Base-by-base conservation (phyloP, 345 rosid genomes). In the Leavenworthia alabamica region DNA sequence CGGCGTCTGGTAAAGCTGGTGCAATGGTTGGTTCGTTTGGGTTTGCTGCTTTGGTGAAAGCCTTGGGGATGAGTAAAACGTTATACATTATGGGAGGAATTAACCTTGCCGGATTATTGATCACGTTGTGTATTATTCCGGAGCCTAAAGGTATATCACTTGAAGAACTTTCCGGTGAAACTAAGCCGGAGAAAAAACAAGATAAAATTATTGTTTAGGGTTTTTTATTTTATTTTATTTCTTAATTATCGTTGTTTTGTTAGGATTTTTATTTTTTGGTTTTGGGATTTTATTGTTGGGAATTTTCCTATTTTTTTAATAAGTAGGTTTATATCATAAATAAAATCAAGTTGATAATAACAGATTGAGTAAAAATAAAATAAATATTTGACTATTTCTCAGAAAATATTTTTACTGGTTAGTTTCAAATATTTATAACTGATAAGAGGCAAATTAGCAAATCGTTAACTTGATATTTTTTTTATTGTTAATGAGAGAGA, bases 21-120 rank as follows among this genome's bases (percentile, higher is more conserved):
- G 94, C 89, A 0, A 84, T 86, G 0, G 82, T 86, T 1, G 94
- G 94, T 9, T 79, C 91, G 1, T 86, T 89, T 4, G 94, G 94
- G 2, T 89, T 84, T 68, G 32, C 85, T 49, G 85, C 82, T 0
- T 81, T 82, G 16, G 80, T 71, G 1, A 44, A 78, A n/a, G 46
- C 58, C 10, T 36, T 83, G 19, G 89, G 87, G 43, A 73, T 83
- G 74, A 45, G 41, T 72, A 68, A 35, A 0, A 24, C 85, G 6
- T 81, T 86, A 9, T 28, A 67, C 14, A 67, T 77, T 13, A 73
- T 81, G 28, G 84, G 63, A 6, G 79, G 61, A 6, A 15, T 80
- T 36, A 83, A 76, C 61, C 11, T 78, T 4, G 42, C 40, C 14
- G 86, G 93, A 5, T 4, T 86, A 49, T 0, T 75, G 15, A 57